Evolutionary conservation across 2,329 filamentous ascomycete species (phyloP), one percentile per base, ranked within the genome.

Genomic region (Aspergillus tamarii): DNA sequence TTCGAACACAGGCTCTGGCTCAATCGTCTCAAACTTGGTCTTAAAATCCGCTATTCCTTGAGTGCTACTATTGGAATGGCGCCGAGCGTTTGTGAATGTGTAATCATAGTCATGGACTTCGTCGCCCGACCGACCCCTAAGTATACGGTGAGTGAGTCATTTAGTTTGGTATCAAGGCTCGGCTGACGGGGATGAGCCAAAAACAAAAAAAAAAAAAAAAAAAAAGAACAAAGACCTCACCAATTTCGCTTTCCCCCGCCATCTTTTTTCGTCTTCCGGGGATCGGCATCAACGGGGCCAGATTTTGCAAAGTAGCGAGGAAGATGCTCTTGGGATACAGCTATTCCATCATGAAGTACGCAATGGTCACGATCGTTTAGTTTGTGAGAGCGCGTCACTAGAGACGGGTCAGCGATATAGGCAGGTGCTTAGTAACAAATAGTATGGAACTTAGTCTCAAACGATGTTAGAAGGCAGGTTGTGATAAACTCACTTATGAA

Each of bases 361-460:
- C 88, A 88, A 83, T 97, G 91, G 85, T 96, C 91, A 82, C 94
- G 94, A 81, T 96, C 93, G 83, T 93, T 96, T 84, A 86, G 88
- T 85, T 98, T 99, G 88, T 94, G 92, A 69, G 94, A 96, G 79
- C 95, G 94, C 84, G 95, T 97, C 94, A 99, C 94, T 97, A 28
- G 6, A 52, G 8, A 16, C 19, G 10, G 21, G 23, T 48, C 45
- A 48, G 45, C 23, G 21, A 48, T 12, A 23, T 48, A 48, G 21
- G 11, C 10, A 46, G 10, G 43, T 10, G 41, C 10, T 46, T 12
- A 14, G 5, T 7, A 21, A 45, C 11, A 10, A 23, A 45, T 23
- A 10, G 7, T n/a, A 16, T 23, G 7, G 5, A 1, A 23, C 43
- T 10, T 14, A 8, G 43, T 46, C 43, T 11, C 5, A 1, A 23